A percentile compares a stretch with the other conserved stretches of the same genome.
These are phyloP conservation scores for Triticum aestivum DNA, from an alignment of 176 grass and related monocot genomes.

Conservation along the genomic window IWGSC_CS_RefSeq_v2.1 NC_057798.1:385405375-385405874, in stretches of 20 bases:
- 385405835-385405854: not conserved
- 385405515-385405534: conserved; percentile 18
- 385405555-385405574: conserved; percentile 79
- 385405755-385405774: not conserved
- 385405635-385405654: not conserved
- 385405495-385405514: not conserved
- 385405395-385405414: not conserved
- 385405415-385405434: not conserved
- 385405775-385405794: not conserved
- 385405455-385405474: not conserved
- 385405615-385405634: conserved; percentile 41
- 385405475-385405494: not conserved
- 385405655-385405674: not conserved
- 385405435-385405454: conserved; percentile 12
- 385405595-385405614: conserved; percentile 90
- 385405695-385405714: conserved; percentile 11
- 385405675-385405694: not conserved
- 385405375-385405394: not conserved
- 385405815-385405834: not conserved
- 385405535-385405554: conserved; percentile 95
- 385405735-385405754: not conserved
- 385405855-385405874: not conserved
- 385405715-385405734: not conserved
- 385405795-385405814: not conserved
- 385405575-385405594: conserved; percentile 99